Conservation (phyloP, 768 basidiomycete species). For the Amanita fuliginea region DNA sequence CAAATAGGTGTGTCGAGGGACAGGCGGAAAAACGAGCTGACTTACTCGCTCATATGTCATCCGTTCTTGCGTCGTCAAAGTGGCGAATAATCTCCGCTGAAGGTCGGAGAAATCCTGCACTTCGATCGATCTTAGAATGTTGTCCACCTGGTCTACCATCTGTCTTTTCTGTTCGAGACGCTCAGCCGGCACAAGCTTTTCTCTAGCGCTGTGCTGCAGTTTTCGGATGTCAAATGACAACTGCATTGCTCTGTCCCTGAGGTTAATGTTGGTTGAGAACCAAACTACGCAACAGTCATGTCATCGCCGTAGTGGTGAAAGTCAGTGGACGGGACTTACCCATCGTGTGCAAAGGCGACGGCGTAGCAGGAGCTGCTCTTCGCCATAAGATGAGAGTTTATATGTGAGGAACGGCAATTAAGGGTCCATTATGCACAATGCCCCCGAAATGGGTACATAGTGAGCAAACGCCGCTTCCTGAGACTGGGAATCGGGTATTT, state of each 20-base stretch:
- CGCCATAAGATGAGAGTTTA: not conserved
- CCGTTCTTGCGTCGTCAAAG: not conserved
- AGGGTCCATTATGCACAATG: not conserved
- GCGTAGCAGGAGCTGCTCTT: not conserved
- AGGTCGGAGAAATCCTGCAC: not conserved
- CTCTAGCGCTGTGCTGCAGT: not conserved
- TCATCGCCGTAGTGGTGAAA: not conserved
- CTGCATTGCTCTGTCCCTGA: constrained; percentile 1
- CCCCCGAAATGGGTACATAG: not conserved
- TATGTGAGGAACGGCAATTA: not conserved
- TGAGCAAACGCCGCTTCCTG: not conserved
- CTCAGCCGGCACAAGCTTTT: constrained; percentile 4
- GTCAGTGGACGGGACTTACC: not conserved
- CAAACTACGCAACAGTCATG: not conserved
- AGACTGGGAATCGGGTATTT: not conserved
- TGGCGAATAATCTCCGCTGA: not conserved
- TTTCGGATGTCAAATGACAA: not conserved
- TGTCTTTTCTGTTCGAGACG: not conserved
- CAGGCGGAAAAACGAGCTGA: not conserved
- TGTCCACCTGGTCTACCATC: not conserved
- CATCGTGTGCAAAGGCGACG: not conserved
- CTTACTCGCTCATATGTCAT: constrained; percentile 1
- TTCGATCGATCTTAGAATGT: not conserved
- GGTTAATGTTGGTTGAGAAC: not conserved
- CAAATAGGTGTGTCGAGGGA: not conserved